A percentile compares a stretch with the other conserved stretches of the same genome.
phyloP scores from a whole-genome alignment of 257 asterid species.

The Plectranthus barbatus region DNA sequence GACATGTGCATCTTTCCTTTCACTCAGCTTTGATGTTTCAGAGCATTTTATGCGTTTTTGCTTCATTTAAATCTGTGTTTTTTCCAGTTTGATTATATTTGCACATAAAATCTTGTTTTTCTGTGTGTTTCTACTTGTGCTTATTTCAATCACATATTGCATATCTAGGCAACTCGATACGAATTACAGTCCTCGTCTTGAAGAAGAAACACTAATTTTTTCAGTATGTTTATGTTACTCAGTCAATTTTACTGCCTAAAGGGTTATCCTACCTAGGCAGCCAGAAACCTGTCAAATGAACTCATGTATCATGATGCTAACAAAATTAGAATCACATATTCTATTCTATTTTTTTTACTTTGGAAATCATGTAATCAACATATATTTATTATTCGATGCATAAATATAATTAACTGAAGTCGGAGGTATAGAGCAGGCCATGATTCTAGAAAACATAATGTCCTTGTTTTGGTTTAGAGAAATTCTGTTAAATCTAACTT shows the following conservation, averaged over 20 bases:
- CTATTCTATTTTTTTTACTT: not conserved
- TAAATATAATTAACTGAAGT: not conserved
- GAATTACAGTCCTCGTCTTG: not conserved
- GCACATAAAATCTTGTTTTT: not conserved
- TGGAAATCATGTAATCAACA: not conserved
- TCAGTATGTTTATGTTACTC: not conserved
- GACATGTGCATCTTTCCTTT: not conserved
- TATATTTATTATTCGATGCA: not conserved
- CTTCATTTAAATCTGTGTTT: not conserved
- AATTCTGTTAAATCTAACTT: slow-evolving; percentile 10
- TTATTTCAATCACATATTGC: not conserved
- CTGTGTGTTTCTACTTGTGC: not conserved
- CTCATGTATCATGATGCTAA: not conserved
- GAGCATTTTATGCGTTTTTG: not conserved
- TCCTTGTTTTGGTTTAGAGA: not conserved
- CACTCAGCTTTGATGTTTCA: not conserved
- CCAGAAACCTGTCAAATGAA: not conserved
- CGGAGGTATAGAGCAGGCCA: not conserved
- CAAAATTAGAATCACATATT: not conserved
- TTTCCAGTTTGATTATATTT: not conserved
- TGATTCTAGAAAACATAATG: not conserved
- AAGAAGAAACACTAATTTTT: not conserved
- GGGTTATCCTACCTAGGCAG: not conserved
- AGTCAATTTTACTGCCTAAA: not conserved
- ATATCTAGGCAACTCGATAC: not conserved